Base-by-base conservation (phyloP, 805 yeast species). In the Spathaspora boniae region DNA sequence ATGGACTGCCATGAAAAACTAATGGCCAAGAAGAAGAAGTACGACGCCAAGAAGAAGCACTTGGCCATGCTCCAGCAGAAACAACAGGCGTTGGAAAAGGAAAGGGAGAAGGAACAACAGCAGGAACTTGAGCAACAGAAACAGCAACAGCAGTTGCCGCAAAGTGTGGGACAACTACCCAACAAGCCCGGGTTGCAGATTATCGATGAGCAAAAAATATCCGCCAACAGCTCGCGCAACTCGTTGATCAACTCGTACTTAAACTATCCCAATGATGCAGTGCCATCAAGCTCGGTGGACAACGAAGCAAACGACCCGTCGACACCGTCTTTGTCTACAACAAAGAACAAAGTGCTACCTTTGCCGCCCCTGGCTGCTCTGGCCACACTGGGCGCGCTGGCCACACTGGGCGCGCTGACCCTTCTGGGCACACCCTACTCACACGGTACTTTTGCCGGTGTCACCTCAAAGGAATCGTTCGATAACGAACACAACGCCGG, bases 1-100 rank as follows among this genome's bases (percentile, higher is more conserved):
- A 86, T 89, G 86, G 69, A 74, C 19, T 91, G 98, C 58, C 97
- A 93, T 60, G 89, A 86, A 52, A 75, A 79, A 46, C 63, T 91
- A 41, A 61, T 89, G 54, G 88, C 82, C 29, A 82, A 81, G 53
- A 82, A 87, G 62, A 80, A 78, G 47, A 71, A 75, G 44, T 76
- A 80, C 46, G 84, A 79, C 46, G 55, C 65, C 37, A 62, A 62
- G 48, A 72, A 62, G 50, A 58, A 59, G 36, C 58, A 54, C 36
- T 33, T 53, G 46, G 56, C 22, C 12, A 12, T 27, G 32, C 23
- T 27, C 23, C 36, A 40, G 36, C 39, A 19, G 29, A 24, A 45
- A 29, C 44, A 46, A 24, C 44, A 47, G n/a, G 38, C 37, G 19
- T 23, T 12, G 9, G 31, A 33, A 9, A 22, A 21, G 4, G 38